phyloP scores from a whole-genome alignment of 2,329 filamentous ascomycete genomes.

The Aspergillus pseudoviridinutans region DNA sequence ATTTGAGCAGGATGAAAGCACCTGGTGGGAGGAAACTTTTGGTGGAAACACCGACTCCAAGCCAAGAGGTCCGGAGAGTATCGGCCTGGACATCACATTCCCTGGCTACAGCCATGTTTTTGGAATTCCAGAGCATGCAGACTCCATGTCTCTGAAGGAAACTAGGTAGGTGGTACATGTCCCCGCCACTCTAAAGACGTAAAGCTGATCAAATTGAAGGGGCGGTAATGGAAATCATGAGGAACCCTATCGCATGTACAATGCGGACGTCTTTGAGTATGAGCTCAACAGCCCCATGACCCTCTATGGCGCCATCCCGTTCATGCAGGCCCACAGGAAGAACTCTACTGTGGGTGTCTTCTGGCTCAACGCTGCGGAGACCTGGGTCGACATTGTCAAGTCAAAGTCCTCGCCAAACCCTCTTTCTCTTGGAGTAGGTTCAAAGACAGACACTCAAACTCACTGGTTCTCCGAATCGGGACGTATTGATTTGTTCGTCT shows the following conservation, averaged over 20 bases:
- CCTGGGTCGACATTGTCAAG: slow-evolving; percentile 94
- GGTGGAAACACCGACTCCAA: slow-evolving; percentile 94
- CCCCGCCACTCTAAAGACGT: background rate
- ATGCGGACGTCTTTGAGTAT: slow-evolving; percentile 97
- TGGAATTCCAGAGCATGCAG: slow-evolving; percentile 90
- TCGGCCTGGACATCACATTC: slow-evolving; percentile 88
- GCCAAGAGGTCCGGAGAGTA: slow-evolving; percentile 88
- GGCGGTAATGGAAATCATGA: slow-evolving; percentile 80
- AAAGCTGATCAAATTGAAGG: slow-evolving; percentile 30
- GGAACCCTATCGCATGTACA: slow-evolving; percentile 93
- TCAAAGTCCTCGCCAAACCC: slow-evolving; percentile 69
- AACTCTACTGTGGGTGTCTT: slow-evolving; percentile 93
- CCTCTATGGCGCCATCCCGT: slow-evolving; percentile 91
- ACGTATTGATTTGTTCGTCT: slow-evolving; percentile 86
- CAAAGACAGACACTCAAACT: slow-evolving; percentile 74
- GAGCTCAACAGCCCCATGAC: slow-evolving; percentile 97
- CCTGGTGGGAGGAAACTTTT: slow-evolving; percentile 97
- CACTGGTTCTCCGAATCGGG: slow-evolving; percentile 97
- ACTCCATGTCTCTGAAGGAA: slow-evolving; percentile 80
- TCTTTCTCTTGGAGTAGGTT: slow-evolving; percentile 64
- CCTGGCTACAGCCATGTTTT: slow-evolving; percentile 88
- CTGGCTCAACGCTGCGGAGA: slow-evolving; percentile 96
- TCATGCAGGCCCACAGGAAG: slow-evolving; percentile 96
- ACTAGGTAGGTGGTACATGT: slow-evolving; percentile 56
- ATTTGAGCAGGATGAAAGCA: slow-evolving; percentile 61